A percentile compares a stretch with the other conserved stretches of the same genome.
Conservation (phyloP, 805 yeast genomes). For the Geotrichum ghanense region DNA sequence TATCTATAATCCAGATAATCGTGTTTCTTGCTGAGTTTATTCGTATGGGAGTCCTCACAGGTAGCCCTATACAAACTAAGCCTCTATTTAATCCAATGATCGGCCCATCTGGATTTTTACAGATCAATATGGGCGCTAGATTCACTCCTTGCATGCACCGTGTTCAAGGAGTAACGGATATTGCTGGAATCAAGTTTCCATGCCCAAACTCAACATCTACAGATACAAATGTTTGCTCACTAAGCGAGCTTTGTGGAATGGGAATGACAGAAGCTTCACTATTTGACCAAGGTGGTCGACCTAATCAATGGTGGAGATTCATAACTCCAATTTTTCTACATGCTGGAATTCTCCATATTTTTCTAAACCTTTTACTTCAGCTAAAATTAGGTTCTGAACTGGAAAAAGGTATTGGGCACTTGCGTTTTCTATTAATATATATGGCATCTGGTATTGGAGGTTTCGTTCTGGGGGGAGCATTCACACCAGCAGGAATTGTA, state of each 20-base stretch:
- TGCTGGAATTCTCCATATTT: conserved; percentile 61
- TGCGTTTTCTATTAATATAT: conserved; percentile 45
- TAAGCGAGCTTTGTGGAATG: conserved; percentile 51
- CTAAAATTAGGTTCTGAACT: conserved; percentile 47
- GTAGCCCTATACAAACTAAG: conserved; percentile 52
- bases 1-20: conserved; percentile 26
- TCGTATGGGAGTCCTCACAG: conserved; percentile 46
- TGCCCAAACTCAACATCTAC: conserved; percentile 55
- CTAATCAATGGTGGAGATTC: conserved; percentile 60
- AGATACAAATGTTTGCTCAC: conserved; percentile 43
- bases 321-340: conserved; percentile 62
- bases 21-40: conserved; percentile 55
- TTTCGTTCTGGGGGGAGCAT: conserved; percentile 57
- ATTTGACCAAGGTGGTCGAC: conserved; percentile 22
- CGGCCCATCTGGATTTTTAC: conserved; percentile 59
- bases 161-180: conserved; percentile 38
- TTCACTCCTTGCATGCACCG: conserved; percentile 60
- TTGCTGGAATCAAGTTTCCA: conserved; percentile 37
- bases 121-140: conserved; percentile 60
- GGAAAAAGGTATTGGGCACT: conserved; percentile 44
- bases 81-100: conserved; percentile 72
- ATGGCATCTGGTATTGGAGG: conserved; percentile 55
- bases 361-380: conserved; percentile 52
- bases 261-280: conserved; percentile 27
- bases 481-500: conserved; percentile 53